These are phyloP conservation scores for Pichia sp. DNA, from an alignment of 1,139 yeast genomes.

Conservation along the genomic window DNA sequence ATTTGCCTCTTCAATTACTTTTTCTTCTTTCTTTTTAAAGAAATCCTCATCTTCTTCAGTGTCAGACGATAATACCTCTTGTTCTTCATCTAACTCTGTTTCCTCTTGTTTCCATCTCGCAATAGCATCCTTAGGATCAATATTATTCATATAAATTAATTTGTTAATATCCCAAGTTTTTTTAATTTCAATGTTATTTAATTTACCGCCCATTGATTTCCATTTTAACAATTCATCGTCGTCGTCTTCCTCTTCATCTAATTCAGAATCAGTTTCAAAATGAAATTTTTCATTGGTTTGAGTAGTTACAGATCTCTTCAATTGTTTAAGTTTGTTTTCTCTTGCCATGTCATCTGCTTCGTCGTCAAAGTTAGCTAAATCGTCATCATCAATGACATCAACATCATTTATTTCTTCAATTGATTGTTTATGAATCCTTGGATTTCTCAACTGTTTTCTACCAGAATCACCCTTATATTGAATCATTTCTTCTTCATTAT, in stretches of 20 bases:
- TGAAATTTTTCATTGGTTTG: constrained; percentile 30
- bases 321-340: constrained; percentile 34
- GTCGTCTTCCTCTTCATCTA: constrained; percentile 28
- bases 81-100: constrained; percentile 25
- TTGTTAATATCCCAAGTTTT: constrained; percentile 76
- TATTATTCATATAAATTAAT: constrained; percentile 68
- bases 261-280: constrained; percentile 41
- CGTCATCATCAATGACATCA: constrained; percentile 34
- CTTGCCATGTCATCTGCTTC: constrained; percentile 25
- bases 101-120: constrained; percentile 63
- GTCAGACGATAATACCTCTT: constrained; percentile 30
- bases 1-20: constrained; percentile 16
- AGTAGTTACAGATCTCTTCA: constrained; percentile 39
- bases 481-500: constrained; percentile 34
- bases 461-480: constrained; percentile 42
- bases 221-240: constrained; percentile 26
- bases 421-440: constrained; percentile 51
- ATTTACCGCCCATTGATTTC: constrained; percentile 32
- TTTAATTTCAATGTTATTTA: constrained; percentile 36
- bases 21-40: constrained; percentile 46
- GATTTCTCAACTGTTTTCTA: constrained; percentile 52
- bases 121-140: constrained; percentile 70
- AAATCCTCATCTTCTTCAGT: constrained; percentile 59
- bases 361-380: constrained; percentile 29
- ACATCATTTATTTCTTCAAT: constrained; percentile 35